Percentiles rank a stretch among this genome's conserved stretches.
Conservation (phyloP, 2,329 filamentous ascomycete genomes). For the Elsinoe perseae region DNA sequence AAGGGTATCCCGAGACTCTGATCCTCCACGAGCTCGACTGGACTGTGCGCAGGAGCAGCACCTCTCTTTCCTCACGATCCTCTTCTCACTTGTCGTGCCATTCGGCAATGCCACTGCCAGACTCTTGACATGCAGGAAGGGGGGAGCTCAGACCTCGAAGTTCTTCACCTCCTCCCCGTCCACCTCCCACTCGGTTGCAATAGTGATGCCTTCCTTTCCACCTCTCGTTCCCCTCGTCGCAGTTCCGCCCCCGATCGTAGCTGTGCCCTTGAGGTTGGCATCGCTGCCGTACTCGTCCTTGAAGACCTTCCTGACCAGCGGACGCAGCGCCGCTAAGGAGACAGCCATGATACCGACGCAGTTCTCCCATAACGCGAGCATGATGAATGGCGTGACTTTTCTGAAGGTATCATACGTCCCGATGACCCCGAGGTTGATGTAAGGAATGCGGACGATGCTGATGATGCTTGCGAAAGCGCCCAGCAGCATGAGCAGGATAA, state of each 20-base stretch:
- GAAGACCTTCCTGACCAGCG: slow-evolving; percentile 11
- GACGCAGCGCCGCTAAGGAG: slow-evolving; percentile 9
- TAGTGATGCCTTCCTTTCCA: slow-evolving; percentile 2
- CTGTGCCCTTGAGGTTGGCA: neutral
- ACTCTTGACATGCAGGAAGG: too few species aligned
- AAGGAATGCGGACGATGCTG: slow-evolving; percentile 22
- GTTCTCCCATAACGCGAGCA: slow-evolving; percentile 13
- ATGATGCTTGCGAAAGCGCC: slow-evolving; percentile 27
- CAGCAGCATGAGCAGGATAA: slow-evolving; percentile 31
- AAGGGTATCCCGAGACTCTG: neutral
- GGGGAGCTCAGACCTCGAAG: neutral
- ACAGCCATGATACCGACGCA: slow-evolving; percentile 13
- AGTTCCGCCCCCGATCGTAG: neutral
- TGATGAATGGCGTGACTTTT: slow-evolving; percentile 7
- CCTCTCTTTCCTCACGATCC: neutral
- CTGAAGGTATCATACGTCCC: neutral
- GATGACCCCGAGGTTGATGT: slow-evolving; percentile 17
- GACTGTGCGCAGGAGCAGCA: neutral
- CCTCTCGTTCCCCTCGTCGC: neutral
- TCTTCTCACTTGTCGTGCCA: neutral
- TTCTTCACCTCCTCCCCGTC: slow-evolving; percentile 5
- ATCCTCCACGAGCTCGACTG: neutral
- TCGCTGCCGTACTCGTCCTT: slow-evolving; percentile 5
- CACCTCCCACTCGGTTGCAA: slow-evolving; percentile 6
- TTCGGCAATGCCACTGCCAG: too few species aligned